These are phyloP conservation scores for Trametes cingulata DNA, from an alignment of 768 basidiomycete genomes.

Conservation along the genomic window DNA sequence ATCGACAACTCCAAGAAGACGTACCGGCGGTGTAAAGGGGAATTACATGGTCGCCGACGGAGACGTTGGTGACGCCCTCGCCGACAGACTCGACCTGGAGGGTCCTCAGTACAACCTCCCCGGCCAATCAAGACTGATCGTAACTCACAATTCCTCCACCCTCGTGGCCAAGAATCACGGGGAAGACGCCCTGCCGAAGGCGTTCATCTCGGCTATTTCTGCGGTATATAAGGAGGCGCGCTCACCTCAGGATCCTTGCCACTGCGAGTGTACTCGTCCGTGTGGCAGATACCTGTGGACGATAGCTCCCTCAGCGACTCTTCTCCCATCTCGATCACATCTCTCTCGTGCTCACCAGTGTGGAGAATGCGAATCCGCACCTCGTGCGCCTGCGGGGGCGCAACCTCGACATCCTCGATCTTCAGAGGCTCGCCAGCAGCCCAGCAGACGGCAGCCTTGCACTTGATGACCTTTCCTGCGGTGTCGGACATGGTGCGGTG, in stretches of 20 bases:
- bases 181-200: slow-evolving; percentile 72
- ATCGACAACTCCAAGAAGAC: background rate
- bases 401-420: slow-evolving; percentile 92
- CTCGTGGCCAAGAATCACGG: slow-evolving; percentile 93
- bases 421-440: slow-evolving; percentile 83
- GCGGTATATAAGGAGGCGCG: slow-evolving; percentile 13
- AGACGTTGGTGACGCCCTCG: slow-evolving; percentile 85
- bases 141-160: slow-evolving; percentile 82
- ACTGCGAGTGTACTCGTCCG: slow-evolving; percentile 96
- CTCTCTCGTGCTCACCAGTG: slow-evolving; percentile 59
- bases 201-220: slow-evolving; percentile 14
- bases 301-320: background rate
- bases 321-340: background rate
- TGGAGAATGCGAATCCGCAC: slow-evolving; percentile 91
- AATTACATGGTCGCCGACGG: slow-evolving; percentile 92
- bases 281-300: slow-evolving; percentile 85
- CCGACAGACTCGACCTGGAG: slow-evolving; percentile 93
- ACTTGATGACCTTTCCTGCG: slow-evolving; percentile 72
- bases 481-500: slow-evolving; percentile 64
- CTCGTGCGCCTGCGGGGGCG: slow-evolving; percentile 86
- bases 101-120: slow-evolving; percentile 3
- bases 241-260: slow-evolving; percentile 92
- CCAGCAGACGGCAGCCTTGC: slow-evolving; percentile 97
- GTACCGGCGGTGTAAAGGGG: slow-evolving; percentile 93
- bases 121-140: background rate